phyloP scores from a whole-genome alignment of 495 filamentous ascomycete species.

The Hyaloscypha finlandica region DNA sequence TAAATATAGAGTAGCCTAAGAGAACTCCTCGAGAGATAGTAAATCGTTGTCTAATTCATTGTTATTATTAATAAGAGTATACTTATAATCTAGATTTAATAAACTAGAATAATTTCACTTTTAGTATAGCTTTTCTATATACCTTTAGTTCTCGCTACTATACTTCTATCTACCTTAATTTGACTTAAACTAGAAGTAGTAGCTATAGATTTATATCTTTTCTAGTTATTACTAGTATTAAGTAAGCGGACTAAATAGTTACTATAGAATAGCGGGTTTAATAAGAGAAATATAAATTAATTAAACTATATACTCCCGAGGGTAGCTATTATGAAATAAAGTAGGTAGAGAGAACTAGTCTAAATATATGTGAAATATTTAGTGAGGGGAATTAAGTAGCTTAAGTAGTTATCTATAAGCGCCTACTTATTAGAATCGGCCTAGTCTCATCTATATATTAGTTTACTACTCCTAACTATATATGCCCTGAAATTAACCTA shows the following conservation, averaged over 20 bases:
- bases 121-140: constrained; percentile 5
- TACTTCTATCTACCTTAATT: neutral
- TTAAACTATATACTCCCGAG: constrained; percentile 23
- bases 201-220: constrained; percentile 12
- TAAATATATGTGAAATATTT: constrained; percentile 19
- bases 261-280: constrained; percentile 18
- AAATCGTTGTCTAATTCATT: constrained; percentile 24
- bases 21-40: constrained; percentile 25
- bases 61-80: constrained; percentile 22
- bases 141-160: constrained; percentile 21
- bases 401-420: constrained; percentile 20
- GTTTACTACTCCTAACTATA: constrained; percentile 26
- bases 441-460: neutral
- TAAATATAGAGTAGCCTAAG: constrained; percentile 7
- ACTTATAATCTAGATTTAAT: constrained; percentile 15
- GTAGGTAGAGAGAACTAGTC: constrained; percentile 19
- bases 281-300: constrained; percentile 25
- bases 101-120: neutral
- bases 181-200: constrained; percentile 15
- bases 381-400: constrained; percentile 28
- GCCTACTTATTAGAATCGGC: neutral
- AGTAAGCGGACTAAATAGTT: constrained; percentile 7
- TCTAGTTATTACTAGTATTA: constrained; percentile 23
- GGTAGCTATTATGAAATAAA: neutral
- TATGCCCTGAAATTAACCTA: constrained; percentile 24